Evolutionary conservation across 768 basidiomycete genomes (phyloP).

Genomic region (Serendipita sp.): DNA sequence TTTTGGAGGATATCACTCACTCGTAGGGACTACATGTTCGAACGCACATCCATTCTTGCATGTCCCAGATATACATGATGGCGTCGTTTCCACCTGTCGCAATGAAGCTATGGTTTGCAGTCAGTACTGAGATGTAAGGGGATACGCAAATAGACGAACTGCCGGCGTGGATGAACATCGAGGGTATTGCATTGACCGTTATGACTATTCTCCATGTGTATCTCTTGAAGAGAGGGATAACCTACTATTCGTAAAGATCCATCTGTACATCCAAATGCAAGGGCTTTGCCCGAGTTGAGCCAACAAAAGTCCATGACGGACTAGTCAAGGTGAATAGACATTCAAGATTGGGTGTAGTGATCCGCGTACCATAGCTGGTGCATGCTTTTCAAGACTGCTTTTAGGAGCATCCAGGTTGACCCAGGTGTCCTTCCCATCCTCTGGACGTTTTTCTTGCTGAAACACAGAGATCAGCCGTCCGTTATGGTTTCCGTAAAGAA

Average conservation of each 20-base stretch:
- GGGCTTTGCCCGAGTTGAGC: slow-evolving; percentile 21
- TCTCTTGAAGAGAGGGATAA: slow-evolving; percentile 42
- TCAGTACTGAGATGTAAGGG: neutral
- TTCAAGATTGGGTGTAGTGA: neutral
- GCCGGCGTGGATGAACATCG: slow-evolving; percentile 66
- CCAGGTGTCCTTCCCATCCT: slow-evolving; percentile 41
- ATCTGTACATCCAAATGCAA: slow-evolving; percentile 45
- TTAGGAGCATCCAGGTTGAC: slow-evolving; percentile 7
- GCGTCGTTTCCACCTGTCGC: slow-evolving; percentile 71
- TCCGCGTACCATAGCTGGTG: neutral
- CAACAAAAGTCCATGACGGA: slow-evolving; percentile 4
- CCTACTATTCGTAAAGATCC: slow-evolving; percentile 52
- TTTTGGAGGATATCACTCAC: slow-evolving; percentile 28
- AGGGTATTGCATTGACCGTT: slow-evolving; percentile 67
- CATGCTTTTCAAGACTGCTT: slow-evolving; percentile 15
- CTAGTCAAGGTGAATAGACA: neutral
- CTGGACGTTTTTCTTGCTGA: slow-evolving; percentile 36
- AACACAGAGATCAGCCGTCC: slow-evolving; percentile 38
- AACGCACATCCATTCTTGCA: slow-evolving; percentile 65
- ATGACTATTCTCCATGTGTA: slow-evolving; percentile 56
- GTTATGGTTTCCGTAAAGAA: slow-evolving; percentile 46
- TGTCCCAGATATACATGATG: slow-evolving; percentile 68
- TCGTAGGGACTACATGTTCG: slow-evolving; percentile 68
- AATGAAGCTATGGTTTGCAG: slow-evolving; percentile 37
- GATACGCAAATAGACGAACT: slow-evolving; percentile 22